Percentiles rank a stretch among this genome's conserved stretches.
These are phyloP conservation scores for Neopestalotiopsis clavispora DNA, from an alignment of 2,329 filamentous ascomycete genomes.

Conservation along the genomic window DNA sequence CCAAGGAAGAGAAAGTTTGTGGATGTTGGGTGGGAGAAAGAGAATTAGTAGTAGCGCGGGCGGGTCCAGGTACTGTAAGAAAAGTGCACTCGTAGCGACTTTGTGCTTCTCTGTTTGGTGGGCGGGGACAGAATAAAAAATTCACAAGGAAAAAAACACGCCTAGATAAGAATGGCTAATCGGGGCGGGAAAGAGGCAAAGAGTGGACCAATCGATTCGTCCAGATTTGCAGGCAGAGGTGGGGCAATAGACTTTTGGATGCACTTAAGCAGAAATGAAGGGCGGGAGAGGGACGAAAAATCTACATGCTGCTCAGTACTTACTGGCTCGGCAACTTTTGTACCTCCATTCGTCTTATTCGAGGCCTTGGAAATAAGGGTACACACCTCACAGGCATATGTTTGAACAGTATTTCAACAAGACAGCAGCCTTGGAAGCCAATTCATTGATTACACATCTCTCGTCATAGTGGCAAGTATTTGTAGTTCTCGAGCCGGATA, in stretches of 20 bases:
- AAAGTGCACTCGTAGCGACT: not conserved
- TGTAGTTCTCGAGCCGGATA: not conserved
- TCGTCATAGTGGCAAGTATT: not conserved
- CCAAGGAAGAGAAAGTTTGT: constrained; percentile 22
- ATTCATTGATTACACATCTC: not conserved
- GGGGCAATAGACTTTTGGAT: constrained; percentile 5
- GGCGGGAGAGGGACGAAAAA: not conserved
- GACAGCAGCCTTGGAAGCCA: not conserved
- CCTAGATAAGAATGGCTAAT: not conserved
- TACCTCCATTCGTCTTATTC: not conserved
- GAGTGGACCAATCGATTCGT: constrained; percentile 11
- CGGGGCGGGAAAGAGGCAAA: not conserved
- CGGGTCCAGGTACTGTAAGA: constrained; percentile 1
- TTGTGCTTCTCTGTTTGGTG: constrained; percentile 8
- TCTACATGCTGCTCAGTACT: not conserved
- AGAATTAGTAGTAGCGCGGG: constrained; percentile 12
- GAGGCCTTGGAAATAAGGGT: not conserved
- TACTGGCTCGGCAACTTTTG: not conserved
- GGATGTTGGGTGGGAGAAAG: constrained; percentile 17
- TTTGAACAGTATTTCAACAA: not conserved
- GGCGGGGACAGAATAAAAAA: constrained; percentile 15
- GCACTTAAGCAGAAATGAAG: not conserved
- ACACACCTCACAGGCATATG: not conserved
- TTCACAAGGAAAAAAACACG: constrained; percentile 24
- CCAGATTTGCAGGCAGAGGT: constrained; percentile 16